Evolutionary conservation across 2,329 filamentous ascomycete genomes (phyloP).

Genomic region (Rutstroemia sp.): DNA sequence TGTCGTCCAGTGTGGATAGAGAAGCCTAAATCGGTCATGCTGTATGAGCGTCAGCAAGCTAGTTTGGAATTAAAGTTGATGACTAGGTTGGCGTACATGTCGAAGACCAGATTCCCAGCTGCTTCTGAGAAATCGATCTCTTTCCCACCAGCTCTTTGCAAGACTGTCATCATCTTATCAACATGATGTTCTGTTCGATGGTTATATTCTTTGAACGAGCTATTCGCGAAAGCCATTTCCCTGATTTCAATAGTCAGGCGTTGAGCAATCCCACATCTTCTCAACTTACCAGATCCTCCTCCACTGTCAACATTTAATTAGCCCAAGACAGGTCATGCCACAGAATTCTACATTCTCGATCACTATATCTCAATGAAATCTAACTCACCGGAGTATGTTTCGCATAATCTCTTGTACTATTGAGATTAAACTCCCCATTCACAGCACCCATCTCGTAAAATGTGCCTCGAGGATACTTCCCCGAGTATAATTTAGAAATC

Average conservation of each 20-base stretch:
- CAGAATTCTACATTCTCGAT: neutral
- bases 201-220: conserved; percentile 13
- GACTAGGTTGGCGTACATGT: conserved; percentile 8
- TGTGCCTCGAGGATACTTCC: conserved; percentile 14
- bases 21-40: conserved; percentile 16
- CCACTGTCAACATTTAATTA: conserved; percentile 4
- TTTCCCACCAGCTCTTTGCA: neutral
- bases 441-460: conserved; percentile 14
- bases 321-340: neutral
- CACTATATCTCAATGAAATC: neutral
- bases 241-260: neutral
- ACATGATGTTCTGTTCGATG: conserved; percentile 13
- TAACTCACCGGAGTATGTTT: conserved; percentile 3
- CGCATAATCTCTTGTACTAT: conserved; percentile 11
- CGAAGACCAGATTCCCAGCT: conserved; percentile 13
- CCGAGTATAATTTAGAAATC: conserved; percentile 11
- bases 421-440: conserved; percentile 12
- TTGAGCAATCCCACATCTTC: neutral
- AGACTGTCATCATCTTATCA: conserved; percentile 6
- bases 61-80: neutral
- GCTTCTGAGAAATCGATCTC: conserved; percentile 10
- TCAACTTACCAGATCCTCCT: conserved; percentile 11
- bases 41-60: neutral
- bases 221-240: conserved; percentile 13
- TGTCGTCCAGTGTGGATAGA: conserved; percentile 13